These are phyloP conservation scores for Pseudoneurospora amorphoporcata DNA, from an alignment of 495 filamentous ascomycete genomes.

Conservation along the genomic window DNA sequence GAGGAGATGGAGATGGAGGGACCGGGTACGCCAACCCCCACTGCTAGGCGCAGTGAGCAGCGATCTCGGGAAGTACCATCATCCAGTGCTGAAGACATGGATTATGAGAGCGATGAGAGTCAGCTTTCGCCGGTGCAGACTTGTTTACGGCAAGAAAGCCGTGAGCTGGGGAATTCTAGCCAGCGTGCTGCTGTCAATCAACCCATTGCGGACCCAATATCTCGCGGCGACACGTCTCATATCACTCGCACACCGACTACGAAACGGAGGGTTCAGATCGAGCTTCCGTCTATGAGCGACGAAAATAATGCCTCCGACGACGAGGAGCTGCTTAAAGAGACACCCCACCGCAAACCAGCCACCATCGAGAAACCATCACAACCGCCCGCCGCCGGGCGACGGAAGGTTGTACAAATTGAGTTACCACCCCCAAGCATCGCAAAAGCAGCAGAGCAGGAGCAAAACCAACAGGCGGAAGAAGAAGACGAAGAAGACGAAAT, in stretches of 20 bases:
- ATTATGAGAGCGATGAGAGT: background rate
- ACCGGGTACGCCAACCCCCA: conserved; percentile 5
- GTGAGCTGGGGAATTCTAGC: background rate
- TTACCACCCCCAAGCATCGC: background rate
- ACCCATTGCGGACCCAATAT: background rate
- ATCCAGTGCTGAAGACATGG: background rate
- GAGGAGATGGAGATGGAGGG: conserved; percentile 11
- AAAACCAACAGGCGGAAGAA: background rate
- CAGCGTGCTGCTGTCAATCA: background rate
- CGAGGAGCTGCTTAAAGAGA: conserved; percentile 18
- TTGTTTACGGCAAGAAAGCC: background rate
- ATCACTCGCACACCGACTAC: background rate
- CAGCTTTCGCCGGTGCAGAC: background rate
- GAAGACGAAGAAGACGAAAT: conserved; percentile 1
- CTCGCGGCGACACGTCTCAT: background rate
- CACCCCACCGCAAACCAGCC: conserved; percentile 6
- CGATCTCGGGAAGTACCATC: background rate
- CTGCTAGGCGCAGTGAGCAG: background rate
- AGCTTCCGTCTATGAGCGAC: background rate
- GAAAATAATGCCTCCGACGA: background rate
- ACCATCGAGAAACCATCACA: background rate
- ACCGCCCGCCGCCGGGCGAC: background rate
- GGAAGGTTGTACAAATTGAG: background rate
- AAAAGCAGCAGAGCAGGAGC: background rate
- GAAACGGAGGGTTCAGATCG: conserved; percentile 9